Percentiles rank a stretch among this genome's conserved stretches.
Conservation (phyloP, 768 basidiomycete species). For the Podaxis pistillaris region DNA sequence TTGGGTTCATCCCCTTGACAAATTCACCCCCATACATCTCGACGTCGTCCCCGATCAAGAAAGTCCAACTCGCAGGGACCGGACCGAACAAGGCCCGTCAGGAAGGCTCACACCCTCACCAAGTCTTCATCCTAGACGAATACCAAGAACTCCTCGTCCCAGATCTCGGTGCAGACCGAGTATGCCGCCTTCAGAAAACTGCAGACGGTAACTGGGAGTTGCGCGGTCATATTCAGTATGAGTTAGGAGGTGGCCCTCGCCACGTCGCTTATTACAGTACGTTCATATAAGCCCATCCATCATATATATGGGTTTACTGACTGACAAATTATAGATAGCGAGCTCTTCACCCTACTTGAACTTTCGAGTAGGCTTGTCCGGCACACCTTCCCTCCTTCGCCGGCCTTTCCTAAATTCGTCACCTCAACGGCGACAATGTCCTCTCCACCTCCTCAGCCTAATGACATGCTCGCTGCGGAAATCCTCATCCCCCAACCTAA, state of each 20-base stretch:
- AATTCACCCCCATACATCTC: constrained; percentile 44
- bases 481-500: constrained; percentile 60
- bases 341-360: constrained; percentile 68
- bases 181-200: constrained; percentile 52
- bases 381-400: constrained; percentile 49
- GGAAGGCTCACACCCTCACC: constrained; percentile 74
- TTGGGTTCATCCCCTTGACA: constrained; percentile 57
- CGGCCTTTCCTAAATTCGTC: constrained; percentile 37
- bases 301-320: not conserved
- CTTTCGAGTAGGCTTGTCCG: constrained; percentile 56
- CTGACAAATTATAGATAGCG: constrained; percentile 42
- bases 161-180: constrained; percentile 73
- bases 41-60: constrained; percentile 24
- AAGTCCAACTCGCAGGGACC: constrained; percentile 44
- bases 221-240: constrained; percentile 44
- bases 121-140: constrained; percentile 51
- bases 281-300: constrained; percentile 18
- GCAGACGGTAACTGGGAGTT: constrained; percentile 46
- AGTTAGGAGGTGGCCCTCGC: constrained; percentile 66
- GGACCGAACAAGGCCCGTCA: constrained; percentile 72
- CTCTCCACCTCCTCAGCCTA: constrained; percentile 39
- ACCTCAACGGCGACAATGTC: constrained; percentile 50
- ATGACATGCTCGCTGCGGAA: constrained; percentile 65
- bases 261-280: constrained; percentile 65
- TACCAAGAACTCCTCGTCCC: constrained; percentile 64